Evolutionary conservation across 306 rosid species (phyloP).

Genomic region (Lupinus albus): DNA sequence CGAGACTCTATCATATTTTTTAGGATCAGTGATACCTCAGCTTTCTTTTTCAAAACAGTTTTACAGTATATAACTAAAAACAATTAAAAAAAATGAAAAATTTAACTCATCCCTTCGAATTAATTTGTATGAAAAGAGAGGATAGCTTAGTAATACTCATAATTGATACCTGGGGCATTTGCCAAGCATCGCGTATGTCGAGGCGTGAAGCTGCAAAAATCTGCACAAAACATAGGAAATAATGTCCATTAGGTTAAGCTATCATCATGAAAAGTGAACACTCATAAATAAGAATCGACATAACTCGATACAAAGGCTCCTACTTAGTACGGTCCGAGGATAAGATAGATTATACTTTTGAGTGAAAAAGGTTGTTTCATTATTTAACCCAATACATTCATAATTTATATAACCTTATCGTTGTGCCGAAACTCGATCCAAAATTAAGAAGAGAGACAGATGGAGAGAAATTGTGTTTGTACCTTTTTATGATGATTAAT

Average conservation of each 20-base stretch:
- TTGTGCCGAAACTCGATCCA: too few relatives aligned
- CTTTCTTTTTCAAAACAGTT: too few relatives aligned
- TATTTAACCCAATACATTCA: too few relatives aligned
- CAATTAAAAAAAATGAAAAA: too few relatives aligned
- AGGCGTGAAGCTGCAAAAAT: slow-evolving; percentile 78
- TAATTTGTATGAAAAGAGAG: background rate
- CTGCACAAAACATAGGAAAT: slow-evolving; percentile 7
- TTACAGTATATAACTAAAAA: too few relatives aligned
- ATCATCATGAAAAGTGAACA: background rate
- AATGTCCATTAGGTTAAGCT: slow-evolving; percentile 5
- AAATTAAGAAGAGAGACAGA: background rate
- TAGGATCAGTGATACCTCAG: too few relatives aligned
- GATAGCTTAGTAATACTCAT: background rate
- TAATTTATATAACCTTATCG: too few relatives aligned
- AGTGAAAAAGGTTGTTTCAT: too few relatives aligned
- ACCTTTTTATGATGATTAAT: slow-evolving; percentile 70
- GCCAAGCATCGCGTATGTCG: slow-evolving; percentile 78
- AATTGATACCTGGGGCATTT: slow-evolving; percentile 80
- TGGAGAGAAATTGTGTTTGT: background rate
- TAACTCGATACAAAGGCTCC: too few relatives aligned
- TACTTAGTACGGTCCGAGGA: too few relatives aligned
- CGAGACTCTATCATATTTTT: too few relatives aligned
- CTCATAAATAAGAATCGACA: background rate
- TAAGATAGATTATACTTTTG: too few relatives aligned
- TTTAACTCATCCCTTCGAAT: background rate